Evolutionary conservation across 139 green algal genomes (phyloP).

Genomic region (Micractinium sp.): DNA sequence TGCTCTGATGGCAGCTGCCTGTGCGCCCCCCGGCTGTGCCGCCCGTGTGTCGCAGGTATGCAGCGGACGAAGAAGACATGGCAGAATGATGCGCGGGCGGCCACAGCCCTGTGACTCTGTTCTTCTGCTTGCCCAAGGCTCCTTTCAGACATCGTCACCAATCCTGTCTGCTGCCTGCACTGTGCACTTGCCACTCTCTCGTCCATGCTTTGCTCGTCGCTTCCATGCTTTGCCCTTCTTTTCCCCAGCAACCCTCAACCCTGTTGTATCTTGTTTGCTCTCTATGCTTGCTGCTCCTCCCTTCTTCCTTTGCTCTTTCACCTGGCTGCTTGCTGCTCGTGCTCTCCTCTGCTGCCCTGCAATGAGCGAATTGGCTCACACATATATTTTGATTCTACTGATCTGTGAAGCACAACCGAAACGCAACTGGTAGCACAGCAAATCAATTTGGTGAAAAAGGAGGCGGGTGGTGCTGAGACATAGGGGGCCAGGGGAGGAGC

Average conservation of each 20-base stretch:
- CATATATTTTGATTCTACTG: background rate
- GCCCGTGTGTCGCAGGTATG: background rate
- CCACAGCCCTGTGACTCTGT: background rate
- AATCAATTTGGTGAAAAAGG: background rate
- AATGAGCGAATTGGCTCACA: background rate
- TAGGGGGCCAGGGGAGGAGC: too few relatives aligned
- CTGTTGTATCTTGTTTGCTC: background rate
- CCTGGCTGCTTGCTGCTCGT: background rate
- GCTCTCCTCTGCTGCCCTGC: background rate
- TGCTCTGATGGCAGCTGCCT: background rate
- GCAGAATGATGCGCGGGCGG: background rate
- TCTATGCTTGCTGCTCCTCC: background rate
- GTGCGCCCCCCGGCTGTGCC: background rate
- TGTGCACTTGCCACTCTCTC: background rate
- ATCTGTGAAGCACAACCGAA: background rate
- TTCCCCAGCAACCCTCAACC: background rate
- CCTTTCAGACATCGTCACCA: background rate
- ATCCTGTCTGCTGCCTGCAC: background rate
- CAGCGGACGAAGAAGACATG: background rate
- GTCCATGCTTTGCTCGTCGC: background rate
- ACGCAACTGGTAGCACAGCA: background rate
- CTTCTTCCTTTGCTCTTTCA: background rate
- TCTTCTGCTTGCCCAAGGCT: background rate
- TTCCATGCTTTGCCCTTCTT: too few relatives aligned
- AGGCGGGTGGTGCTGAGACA: too few relatives aligned